Evolutionary conservation across 495 filamentous ascomycete species (phyloP).

Genomic region (Trichocladium uniseriatum): DNA sequence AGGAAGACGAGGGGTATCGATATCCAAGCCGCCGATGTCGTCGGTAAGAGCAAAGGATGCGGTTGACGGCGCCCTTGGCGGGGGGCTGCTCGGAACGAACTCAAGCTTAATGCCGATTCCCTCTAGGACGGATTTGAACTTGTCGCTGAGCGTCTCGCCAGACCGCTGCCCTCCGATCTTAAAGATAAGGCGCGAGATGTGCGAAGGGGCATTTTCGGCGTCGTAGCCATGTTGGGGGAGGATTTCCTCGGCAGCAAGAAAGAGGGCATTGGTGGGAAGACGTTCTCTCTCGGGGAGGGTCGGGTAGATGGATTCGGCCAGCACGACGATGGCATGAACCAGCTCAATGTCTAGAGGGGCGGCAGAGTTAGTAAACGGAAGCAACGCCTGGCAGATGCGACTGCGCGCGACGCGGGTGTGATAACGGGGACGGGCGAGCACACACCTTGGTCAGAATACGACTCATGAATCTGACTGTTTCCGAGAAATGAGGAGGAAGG

Average conservation of each 20-base stretch:
- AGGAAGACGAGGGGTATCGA: background rate
- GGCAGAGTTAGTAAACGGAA: slow-evolving; percentile 8
- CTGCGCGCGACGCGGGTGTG: background rate
- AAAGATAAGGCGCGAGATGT: slow-evolving; percentile 69
- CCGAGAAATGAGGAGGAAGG: slow-evolving; percentile 24
- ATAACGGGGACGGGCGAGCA: background rate
- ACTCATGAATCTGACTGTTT: slow-evolving; percentile 13
- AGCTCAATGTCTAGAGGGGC: slow-evolving; percentile 58
- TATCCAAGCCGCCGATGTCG: slow-evolving; percentile 9
- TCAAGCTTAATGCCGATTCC: slow-evolving; percentile 25
- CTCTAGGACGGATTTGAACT: slow-evolving; percentile 28
- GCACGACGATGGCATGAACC: slow-evolving; percentile 64
- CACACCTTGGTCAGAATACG: slow-evolving; percentile 56
- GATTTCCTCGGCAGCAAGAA: slow-evolving; percentile 66
- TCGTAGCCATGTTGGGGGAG: slow-evolving; percentile 58
- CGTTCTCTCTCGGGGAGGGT: slow-evolving; percentile 49
- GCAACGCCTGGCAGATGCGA: background rate
- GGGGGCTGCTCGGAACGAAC: slow-evolving; percentile 19
- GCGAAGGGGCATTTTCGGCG: slow-evolving; percentile 55
- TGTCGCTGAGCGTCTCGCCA: slow-evolving; percentile 30
- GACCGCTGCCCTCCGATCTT: slow-evolving; percentile 55
- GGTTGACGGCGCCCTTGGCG: slow-evolving; percentile 3
- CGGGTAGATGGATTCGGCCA: slow-evolving; percentile 52
- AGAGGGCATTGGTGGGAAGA: slow-evolving; percentile 68
- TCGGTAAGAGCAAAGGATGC: slow-evolving; percentile 2